Evolutionary conservation across 2,329 filamentous ascomycete genomes (phyloP).

Genomic region (Penicillium oxalicum): DNA sequence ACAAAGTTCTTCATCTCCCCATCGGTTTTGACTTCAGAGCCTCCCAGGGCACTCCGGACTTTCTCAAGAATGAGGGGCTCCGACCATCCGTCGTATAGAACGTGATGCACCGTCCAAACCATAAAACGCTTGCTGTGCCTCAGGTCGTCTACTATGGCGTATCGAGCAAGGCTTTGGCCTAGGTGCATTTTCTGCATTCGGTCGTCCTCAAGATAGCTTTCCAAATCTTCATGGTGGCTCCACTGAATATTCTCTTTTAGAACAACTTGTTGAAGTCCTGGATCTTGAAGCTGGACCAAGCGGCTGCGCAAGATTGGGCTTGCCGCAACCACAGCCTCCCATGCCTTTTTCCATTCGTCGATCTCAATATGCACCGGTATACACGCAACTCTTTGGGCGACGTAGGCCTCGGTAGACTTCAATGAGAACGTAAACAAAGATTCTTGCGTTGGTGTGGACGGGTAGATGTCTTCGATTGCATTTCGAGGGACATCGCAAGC

Average conservation of each 20-base stretch:
- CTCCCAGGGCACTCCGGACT: slow-evolving; percentile 25
- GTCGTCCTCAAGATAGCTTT: slow-evolving; percentile 24
- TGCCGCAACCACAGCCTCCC: slow-evolving; percentile 38
- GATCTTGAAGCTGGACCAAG: slow-evolving; percentile 33
- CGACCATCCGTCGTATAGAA: slow-evolving; percentile 48
- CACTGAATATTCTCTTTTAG: slow-evolving; percentile 29
- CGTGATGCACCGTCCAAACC: slow-evolving; percentile 48
- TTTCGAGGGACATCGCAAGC: slow-evolving; percentile 26
- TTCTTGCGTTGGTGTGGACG: slow-evolving; percentile 38
- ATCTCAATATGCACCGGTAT: slow-evolving; percentile 34
- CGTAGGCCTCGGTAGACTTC: slow-evolving; percentile 41
- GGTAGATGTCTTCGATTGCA: slow-evolving; percentile 37
- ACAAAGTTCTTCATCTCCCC: slow-evolving; percentile 45
- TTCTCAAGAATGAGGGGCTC: slow-evolving; percentile 34
- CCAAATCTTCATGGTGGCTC: slow-evolving; percentile 23
- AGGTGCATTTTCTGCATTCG: slow-evolving; percentile 28
- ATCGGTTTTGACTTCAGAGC: slow-evolving; percentile 12
- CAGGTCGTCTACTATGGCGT: slow-evolving; percentile 26
- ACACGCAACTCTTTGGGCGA: slow-evolving; percentile 39
- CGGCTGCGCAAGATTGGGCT: slow-evolving; percentile 45
- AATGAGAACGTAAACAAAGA: slow-evolving; percentile 43
- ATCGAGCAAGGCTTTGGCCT: slow-evolving; percentile 32
- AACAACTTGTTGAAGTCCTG: slow-evolving; percentile 34
- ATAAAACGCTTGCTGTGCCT: slow-evolving; percentile 33
- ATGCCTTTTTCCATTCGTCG: slow-evolving; percentile 39